Base-by-base conservation (phyloP, 805 yeast species). In the Ogataea trehalophila region DNA sequence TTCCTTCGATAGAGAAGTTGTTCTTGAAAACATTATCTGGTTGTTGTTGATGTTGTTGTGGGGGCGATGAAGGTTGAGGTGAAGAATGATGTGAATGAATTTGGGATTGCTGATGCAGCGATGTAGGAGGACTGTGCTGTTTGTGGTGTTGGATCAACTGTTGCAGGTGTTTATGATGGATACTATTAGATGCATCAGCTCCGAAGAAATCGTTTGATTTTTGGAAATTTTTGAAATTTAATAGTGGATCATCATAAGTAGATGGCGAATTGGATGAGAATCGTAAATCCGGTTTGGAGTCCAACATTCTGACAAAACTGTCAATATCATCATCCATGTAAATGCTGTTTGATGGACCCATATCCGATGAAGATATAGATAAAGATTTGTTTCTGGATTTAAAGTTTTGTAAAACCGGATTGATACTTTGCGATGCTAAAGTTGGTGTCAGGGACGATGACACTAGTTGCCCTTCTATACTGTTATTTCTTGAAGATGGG, bases 271-370 rank as follows among this genome's bases (percentile, higher is more conserved):
- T 57, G 2, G 66, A 56, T 7, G 64, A 49, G 37, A 68, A 53
- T 42, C 69, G 53, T 37, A 68, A 48, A 46, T 66, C 70, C 1
- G 72, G 72, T 43, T 63, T 68, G 8, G 67, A 59, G 37, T 68
- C 72, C 23, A 68, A 48, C 61, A 67, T 58, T 41, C 57, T 65
- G 52, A 68, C 58, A 47, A 68, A 67, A 18, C 57, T 58, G 35
- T 63, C 69, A 8, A 69, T 53, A 40, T 63, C 70, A 40, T 65
- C 70, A 42, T 62, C 70, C 47, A 61, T 43, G 43, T 59, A 59
- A 5, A 62, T 40, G 1, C 67, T 61, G 22, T 51, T 54, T 4
- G 58, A 49, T 2, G 66, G 64, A 14, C 60, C 65, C 7, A 49
- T 44, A 37, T 61, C 65, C 0, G 62, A 55, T 11, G 56, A 53